Evolutionary conservation across 129 eudicot genomes (phyloP).

Genomic region (Centaurea solstitialis): DNA sequence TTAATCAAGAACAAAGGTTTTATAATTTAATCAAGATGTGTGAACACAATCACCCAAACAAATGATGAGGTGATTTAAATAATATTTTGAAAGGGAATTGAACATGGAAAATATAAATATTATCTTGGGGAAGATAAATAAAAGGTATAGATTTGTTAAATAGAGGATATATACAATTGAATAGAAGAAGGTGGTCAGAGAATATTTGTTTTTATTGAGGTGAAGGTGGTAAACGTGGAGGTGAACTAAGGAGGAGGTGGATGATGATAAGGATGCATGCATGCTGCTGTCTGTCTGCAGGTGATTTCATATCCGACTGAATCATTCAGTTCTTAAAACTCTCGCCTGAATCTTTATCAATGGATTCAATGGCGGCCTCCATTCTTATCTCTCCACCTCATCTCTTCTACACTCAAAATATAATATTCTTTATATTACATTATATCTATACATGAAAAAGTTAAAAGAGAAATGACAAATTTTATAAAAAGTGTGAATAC

Average conservation of each 20-base stretch:
- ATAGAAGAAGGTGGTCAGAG: background rate
- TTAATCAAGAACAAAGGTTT: no score
- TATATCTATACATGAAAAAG: no score
- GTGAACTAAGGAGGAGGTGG: background rate
- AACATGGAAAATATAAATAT: background rate
- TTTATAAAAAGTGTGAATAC: no score
- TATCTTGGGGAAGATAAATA: background rate
- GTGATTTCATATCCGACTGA: background rate
- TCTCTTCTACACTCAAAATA: no score
- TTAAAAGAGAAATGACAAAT: no score
- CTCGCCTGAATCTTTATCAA: background rate
- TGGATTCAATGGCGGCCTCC: background rate
- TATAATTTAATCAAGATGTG: no score
- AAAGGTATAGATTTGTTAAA: background rate
- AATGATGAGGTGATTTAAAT: background rate
- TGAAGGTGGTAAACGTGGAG: background rate
- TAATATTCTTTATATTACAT: no score
- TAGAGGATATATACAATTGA: background rate
- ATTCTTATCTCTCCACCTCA: background rate
- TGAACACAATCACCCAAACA: background rate
- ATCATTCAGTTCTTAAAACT: background rate
- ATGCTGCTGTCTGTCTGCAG: background rate
- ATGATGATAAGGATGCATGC: background rate
- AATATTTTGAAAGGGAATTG: no score
- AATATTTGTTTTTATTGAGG: background rate